These are phyloP conservation scores for Sugiyamaella smithiae DNA, from an alignment of 805 yeast species.

Conservation along the genomic window DNA sequence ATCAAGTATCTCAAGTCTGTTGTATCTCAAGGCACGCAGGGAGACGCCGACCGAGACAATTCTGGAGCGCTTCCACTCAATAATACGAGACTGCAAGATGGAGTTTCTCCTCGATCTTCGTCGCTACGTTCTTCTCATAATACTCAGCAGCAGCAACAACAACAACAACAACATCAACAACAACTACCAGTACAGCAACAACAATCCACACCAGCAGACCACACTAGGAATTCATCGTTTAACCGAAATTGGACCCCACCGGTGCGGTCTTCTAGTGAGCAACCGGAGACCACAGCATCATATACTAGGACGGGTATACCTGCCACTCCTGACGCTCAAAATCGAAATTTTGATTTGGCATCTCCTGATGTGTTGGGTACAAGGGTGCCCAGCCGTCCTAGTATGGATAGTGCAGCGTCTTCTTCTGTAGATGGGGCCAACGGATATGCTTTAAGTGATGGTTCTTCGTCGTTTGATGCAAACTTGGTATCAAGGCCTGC, in stretches of 20 bases:
- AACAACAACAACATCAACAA: neutral
- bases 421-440: neutral
- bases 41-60: neutral
- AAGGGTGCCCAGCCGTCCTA: neutral
- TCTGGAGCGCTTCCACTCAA: conserved; percentile 1
- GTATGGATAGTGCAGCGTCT: neutral
- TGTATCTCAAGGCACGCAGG: conserved; percentile 2
- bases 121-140: conserved; percentile 4
- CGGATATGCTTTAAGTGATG: neutral
- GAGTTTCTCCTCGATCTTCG: conserved; percentile 5
- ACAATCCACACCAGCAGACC: conserved; percentile 13
- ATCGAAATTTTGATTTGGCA: neutral
- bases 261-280: neutral
- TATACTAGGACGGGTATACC: neutral
- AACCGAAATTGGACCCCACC: conserved; percentile 25
- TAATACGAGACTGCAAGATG: neutral
- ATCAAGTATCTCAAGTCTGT: conserved; percentile 56
- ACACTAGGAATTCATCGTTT: conserved; percentile 20
- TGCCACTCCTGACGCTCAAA: neutral
- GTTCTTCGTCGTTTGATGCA: neutral
- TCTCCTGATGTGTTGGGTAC: too few relatives aligned
- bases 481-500: neutral
- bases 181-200: neutral
- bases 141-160: neutral
- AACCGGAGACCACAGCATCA: too few relatives aligned